Percentiles rank a stretch among this genome's conserved stretches.
phyloP scores from a whole-genome alignment of 257 asterid genomes.

The Primulina eburnea region DNA sequence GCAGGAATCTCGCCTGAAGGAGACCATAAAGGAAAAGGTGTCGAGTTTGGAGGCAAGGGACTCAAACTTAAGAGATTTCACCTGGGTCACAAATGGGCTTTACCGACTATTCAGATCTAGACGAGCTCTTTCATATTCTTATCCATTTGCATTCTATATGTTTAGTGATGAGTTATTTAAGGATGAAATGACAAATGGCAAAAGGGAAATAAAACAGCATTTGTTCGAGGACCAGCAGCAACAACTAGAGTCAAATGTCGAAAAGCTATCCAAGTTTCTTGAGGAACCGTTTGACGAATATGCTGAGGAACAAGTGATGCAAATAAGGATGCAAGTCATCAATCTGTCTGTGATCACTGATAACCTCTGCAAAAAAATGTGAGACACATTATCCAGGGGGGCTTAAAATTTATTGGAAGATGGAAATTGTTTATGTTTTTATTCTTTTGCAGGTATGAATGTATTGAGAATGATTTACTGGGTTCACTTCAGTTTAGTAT shows the following conservation, averaged over 20 bases:
- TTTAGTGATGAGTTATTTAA: conserved; percentile 78
- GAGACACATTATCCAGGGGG: conserved; percentile 29
- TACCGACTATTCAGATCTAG: conserved; percentile 85
- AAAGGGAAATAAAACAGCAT: conserved; percentile 66
- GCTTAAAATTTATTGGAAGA: conserved; percentile 1
- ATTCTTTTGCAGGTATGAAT: conserved; percentile 67
- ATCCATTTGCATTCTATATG: conserved; percentile 98
- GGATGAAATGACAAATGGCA: conserved; percentile 72
- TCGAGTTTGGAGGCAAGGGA: conserved; percentile 60
- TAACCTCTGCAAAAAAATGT: conserved; percentile 77
- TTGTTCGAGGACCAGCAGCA: conserved; percentile 98
- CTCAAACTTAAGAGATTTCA: conserved; percentile 63
- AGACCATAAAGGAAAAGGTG: conserved; percentile 59
- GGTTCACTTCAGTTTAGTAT: conserved; percentile 60
- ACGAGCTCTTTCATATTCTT: conserved; percentile 85
- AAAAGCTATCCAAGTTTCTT: conserved; percentile 74
- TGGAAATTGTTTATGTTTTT: conserved; percentile 25
- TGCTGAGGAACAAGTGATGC: conserved; percentile 47
- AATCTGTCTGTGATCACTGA: conserved; percentile 71
- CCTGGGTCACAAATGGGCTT: conserved; percentile 85
- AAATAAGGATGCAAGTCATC: conserved; percentile 72
- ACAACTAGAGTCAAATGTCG: conserved; percentile 94
- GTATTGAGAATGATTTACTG: conserved; percentile 76
- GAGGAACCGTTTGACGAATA: conserved; percentile 79
- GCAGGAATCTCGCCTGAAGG: conserved; percentile 71